Base-by-base conservation (phyloP, 345 rosid species). In the Punica granatum region DNA sequence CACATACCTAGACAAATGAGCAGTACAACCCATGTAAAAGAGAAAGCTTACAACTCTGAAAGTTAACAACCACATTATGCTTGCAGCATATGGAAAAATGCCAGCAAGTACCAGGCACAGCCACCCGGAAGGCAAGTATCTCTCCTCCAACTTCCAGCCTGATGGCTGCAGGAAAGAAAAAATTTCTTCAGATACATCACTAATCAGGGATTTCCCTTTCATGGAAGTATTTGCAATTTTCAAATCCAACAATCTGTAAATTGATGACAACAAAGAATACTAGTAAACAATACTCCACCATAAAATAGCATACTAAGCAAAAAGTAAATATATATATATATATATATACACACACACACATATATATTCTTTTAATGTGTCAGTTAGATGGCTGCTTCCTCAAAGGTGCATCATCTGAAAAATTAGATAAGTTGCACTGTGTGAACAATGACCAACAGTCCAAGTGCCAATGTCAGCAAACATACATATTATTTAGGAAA, bases 121-220 rank as follows among this genome's bases (percentile, higher is more conserved):
- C 99, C 99, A 94, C 71, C 92, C 99, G 65, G 84, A 64, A 30
- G 98, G 99, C 68, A 94, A 82, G 79, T 74, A 94, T 68, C 86
- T 82, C 74, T 89, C 98, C 77, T 86, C 92, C 83, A 94, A 79
- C 73, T 84, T 86, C 99, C 99, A 94, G 63, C 98, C 98, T 39
- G 96, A 82, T 69, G 99, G 99, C 99, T 94, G 86, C 82, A 80
- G n/a, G 56, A 62, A 34, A 7, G 46, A 54, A 49, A 16, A 39
- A 42, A n/a, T 34, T 54, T 7, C 64, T 32, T 60, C 6, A 62
- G 37, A 34, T 62, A n/a, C n/a, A n/a, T n/a, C n/a, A n/a, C n/a
- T n/a, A n/a, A n/a, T n/a, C n/a, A n/a, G n/a, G n/a, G n/a, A n/a
- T n/a, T n/a, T 51, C 21, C n/a, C 58, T 23, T 51, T n/a, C 5